Conservation (phyloP, 345 rosid species). For the Eucalyptus camaldulensis region DNA sequence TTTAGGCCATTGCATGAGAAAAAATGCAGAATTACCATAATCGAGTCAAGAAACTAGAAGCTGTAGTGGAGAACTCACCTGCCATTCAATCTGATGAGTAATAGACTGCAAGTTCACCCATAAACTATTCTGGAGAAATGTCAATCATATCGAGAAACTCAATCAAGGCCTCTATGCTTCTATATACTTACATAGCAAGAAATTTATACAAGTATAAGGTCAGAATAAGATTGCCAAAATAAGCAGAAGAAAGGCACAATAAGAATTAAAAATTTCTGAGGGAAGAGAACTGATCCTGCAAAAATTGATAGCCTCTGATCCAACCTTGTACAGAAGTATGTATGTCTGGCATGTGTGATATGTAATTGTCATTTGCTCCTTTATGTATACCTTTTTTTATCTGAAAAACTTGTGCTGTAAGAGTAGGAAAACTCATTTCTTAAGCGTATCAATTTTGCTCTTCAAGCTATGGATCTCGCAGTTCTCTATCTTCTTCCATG, state of each 20-base stretch:
- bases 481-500: slow-evolving; percentile 69
- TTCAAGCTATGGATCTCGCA: slow-evolving; percentile 60
- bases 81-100: background rate
- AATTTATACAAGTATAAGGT: background rate
- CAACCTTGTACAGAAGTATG: background rate
- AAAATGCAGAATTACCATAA: background rate
- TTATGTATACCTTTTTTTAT: background rate
- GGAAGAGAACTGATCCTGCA: background rate
- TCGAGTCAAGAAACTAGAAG: background rate
- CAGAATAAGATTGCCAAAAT: background rate
- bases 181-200: background rate
- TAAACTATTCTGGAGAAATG: background rate
- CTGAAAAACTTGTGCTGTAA: background rate
- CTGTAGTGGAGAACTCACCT: background rate
- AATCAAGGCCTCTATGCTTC: background rate
- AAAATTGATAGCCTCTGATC: background rate
- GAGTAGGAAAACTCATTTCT: background rate
- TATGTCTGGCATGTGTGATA: background rate
- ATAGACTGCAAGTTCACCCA: background rate
- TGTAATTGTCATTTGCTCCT: background rate
- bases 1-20: background rate
- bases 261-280: background rate
- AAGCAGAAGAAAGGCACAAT: background rate
- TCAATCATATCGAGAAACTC: background rate
- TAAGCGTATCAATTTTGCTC: slow-evolving; percentile 10